Evolutionary conservation across 371 early-diverging fungal genomes (phyloP).

Genomic region (Haplosporangium sp.): DNA sequence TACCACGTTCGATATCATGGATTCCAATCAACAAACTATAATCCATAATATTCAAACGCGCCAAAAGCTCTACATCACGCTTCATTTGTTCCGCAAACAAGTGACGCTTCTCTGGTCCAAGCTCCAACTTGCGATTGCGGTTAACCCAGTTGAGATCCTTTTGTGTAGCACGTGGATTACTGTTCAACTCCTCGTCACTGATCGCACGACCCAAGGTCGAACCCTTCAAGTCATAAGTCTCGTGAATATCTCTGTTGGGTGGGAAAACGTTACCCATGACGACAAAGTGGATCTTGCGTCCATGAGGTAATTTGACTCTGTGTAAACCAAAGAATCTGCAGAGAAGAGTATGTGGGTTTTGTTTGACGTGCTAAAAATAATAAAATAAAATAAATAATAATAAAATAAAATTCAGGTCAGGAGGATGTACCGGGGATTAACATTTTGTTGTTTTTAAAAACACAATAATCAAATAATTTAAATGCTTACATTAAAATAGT

Average conservation of each 20-base stretch:
- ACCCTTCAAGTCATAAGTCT: constrained; percentile 96
- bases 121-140: constrained; percentile 71
- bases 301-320: constrained; percentile 93
- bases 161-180: constrained; percentile 84
- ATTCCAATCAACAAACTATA: constrained; percentile 94
- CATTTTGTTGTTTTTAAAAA: too few species aligned
- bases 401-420: neutral
- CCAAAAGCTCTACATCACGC: constrained; percentile 84
- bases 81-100: constrained; percentile 86
- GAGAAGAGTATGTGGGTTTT: constrained; percentile 94
- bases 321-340: constrained; percentile 96
- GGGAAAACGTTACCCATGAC: constrained; percentile 99
- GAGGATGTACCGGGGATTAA: neutral
- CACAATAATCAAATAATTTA: neutral
- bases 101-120: constrained; percentile 87
- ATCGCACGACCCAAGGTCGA: constrained; percentile 90
- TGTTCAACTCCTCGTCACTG: constrained; percentile 78
- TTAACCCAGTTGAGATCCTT: constrained; percentile 97
- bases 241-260: constrained; percentile 95
- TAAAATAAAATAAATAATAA: neutral
- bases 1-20: constrained; percentile 87
- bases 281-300: constrained; percentile 95
- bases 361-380: constrained; percentile 78
- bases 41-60: constrained; percentile 93
- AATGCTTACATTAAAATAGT: constrained; percentile 81